Percentiles rank a stretch among this genome's conserved stretches.
Conservation (phyloP, 2,329 filamentous ascomycete species). For the Colletotrichum navitas region DNA sequence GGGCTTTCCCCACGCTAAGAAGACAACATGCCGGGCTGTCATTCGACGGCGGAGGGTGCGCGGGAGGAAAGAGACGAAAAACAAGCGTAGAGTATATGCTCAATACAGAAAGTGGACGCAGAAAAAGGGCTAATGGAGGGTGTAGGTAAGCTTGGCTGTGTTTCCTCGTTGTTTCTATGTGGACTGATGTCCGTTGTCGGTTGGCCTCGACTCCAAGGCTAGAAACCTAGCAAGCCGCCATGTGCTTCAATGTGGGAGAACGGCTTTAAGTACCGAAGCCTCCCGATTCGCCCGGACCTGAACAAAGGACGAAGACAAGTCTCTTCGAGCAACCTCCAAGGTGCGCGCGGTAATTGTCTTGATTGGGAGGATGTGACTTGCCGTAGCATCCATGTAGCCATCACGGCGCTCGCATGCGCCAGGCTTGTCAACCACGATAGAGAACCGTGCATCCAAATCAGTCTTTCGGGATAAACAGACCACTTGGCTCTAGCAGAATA, state of each 20-base stretch:
- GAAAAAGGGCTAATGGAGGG: slow-evolving; percentile 10
- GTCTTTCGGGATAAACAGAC: neutral
- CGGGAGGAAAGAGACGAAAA: slow-evolving; percentile 24
- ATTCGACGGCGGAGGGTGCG: slow-evolving; percentile 19
- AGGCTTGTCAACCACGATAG: neutral
- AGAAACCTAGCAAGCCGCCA: neutral
- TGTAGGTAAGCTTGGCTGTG: slow-evolving; percentile 4
- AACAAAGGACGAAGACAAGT: neutral
- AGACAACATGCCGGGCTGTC: slow-evolving; percentile 14
- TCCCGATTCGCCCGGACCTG: slow-evolving; percentile 22
- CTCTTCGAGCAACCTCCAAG: neutral
- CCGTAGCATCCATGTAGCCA: neutral
- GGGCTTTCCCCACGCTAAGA: slow-evolving; percentile 39
- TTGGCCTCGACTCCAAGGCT: neutral
- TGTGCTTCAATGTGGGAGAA: neutral
- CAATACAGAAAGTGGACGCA: slow-evolving; percentile 8
- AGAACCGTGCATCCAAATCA: neutral
- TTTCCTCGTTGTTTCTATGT: slow-evolving; percentile 23
- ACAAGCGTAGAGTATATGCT: neutral
- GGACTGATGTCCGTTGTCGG: slow-evolving; percentile 5
- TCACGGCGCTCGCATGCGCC: neutral
- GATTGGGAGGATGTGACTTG: neutral
- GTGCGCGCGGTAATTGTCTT: neutral
- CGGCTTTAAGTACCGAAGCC: neutral
- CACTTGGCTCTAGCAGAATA: neutral